These are phyloP conservation scores for Malus hybrid DNA, from an alignment of 331 rosid genomes.

Conservation along the genomic window DNA sequence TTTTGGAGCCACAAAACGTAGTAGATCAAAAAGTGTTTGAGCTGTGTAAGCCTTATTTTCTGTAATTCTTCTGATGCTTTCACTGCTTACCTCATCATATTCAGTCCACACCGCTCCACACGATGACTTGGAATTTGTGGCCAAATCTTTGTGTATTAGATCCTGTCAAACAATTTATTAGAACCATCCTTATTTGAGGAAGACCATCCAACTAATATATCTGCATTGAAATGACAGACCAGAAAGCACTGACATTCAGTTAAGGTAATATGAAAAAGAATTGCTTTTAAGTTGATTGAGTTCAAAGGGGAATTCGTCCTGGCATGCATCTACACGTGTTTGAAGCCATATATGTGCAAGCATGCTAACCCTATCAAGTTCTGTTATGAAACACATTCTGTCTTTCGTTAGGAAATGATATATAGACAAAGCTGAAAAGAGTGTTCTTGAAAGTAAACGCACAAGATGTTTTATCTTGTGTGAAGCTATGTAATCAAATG, in stretches of 20 bases:
- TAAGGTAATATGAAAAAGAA: background rate
- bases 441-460: background rate
- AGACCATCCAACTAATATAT: background rate
- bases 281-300: background rate
- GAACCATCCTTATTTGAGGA: background rate
- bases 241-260: background rate
- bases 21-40: conserved; percentile 38
- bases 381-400: background rate
- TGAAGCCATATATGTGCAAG: background rate
- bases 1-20: conserved; percentile 47
- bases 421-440: background rate
- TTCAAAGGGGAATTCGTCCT: background rate
- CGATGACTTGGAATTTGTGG: conserved; percentile 27
- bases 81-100: conserved; percentile 46
- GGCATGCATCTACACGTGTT: background rate
- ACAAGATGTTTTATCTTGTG: background rate
- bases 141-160: conserved; percentile 9
- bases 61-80: conserved; percentile 23
- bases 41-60: conserved; percentile 42
- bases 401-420: background rate
- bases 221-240: background rate
- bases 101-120: conserved; percentile 45
- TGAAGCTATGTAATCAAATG: background rate
- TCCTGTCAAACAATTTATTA: conserved; percentile 31
- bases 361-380: background rate